Conservation (phyloP, 441 rosid species). For the Corymbia calophylla region DNA sequence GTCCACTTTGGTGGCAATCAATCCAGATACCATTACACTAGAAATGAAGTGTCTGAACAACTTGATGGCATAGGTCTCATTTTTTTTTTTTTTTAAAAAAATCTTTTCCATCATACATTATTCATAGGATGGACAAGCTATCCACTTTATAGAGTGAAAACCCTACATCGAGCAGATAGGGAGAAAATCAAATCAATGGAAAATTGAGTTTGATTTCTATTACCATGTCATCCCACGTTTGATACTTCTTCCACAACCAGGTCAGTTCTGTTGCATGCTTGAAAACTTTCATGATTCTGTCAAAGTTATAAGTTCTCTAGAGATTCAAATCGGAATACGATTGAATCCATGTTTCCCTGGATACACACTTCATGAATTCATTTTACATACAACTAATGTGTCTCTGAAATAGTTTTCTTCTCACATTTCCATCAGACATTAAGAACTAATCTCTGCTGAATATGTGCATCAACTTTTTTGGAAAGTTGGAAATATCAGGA, state of each 20-base stretch:
- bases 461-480: neutral
- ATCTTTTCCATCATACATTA: neutral
- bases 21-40: neutral
- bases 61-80: neutral
- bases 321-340: neutral
- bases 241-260: neutral
- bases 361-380: neutral
- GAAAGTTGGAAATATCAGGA: neutral
- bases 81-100: neutral
- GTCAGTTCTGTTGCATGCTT: neutral
- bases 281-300: neutral
- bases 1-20: neutral
- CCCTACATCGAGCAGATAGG: neutral
- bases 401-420: neutral
- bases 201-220: neutral
- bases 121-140: neutral
- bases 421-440: neutral
- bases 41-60: neutral
- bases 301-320: neutral
- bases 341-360: neutral
- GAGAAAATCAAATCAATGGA: neutral
- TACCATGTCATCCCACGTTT: neutral
- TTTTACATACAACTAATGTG: neutral
- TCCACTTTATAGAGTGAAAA: neutral
- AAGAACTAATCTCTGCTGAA: neutral